Percentiles rank a stretch among this genome's conserved stretches.
Conservation (phyloP, 768 basidiomycete species). For the Coprinopsis sp. region DNA sequence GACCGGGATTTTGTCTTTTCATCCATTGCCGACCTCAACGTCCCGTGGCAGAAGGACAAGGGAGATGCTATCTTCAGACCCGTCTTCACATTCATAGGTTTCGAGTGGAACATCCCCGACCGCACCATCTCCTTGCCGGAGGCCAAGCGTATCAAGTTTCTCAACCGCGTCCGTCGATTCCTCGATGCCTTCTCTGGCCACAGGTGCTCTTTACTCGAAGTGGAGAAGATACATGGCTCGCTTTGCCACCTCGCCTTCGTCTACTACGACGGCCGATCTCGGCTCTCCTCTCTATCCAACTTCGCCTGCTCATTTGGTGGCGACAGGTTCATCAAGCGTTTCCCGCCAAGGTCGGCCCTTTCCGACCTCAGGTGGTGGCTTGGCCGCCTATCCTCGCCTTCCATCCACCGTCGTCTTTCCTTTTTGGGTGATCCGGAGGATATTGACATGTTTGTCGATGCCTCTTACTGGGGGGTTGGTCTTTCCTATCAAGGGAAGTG, state of each 20-base stretch:
- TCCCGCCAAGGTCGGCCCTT: constrained; percentile 17
- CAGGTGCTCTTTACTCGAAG: constrained; percentile 26
- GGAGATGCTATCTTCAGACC: constrained; percentile 18
- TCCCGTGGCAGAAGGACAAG: constrained; percentile 28
- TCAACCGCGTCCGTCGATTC: constrained; percentile 13
- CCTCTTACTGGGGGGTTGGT: constrained; percentile 12
- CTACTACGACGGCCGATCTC: constrained; percentile 14
- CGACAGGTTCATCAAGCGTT: constrained; percentile 7
- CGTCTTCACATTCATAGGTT: constrained; percentile 26
- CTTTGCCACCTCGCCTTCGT: constrained; percentile 29
- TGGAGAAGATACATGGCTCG: constrained; percentile 21
- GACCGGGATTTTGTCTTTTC: constrained; percentile 12
- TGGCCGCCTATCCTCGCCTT: neutral
- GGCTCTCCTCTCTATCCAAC: constrained; percentile 17
- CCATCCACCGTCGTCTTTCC: constrained; percentile 10
- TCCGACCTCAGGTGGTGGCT: constrained; percentile 29
- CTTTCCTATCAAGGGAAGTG: constrained; percentile 22
- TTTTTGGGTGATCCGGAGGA: constrained; percentile 12
- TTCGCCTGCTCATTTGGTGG: constrained; percentile 15
- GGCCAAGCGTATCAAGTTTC: constrained; percentile 25
- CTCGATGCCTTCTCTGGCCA: constrained; percentile 5
- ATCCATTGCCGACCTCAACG: constrained; percentile 14
- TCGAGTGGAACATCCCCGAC: constrained; percentile 26
- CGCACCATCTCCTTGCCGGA: constrained; percentile 26
- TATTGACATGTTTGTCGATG: constrained; percentile 25